These are phyloP conservation scores for Ophiocordyceps sinensis DNA, from an alignment of 2,329 filamentous ascomycete genomes.

Conservation along the genomic window DNA sequence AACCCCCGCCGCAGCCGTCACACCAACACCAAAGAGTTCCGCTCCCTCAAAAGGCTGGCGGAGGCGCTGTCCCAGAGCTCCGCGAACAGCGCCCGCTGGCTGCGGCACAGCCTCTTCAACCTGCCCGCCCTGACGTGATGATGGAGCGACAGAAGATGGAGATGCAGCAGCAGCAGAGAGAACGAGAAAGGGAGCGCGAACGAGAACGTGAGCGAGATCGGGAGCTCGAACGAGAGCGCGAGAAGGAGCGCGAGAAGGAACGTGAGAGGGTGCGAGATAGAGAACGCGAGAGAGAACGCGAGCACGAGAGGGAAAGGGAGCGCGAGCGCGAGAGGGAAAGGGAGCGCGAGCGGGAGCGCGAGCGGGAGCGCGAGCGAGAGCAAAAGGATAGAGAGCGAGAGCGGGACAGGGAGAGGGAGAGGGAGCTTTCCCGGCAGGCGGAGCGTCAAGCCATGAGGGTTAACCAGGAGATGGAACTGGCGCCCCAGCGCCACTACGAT, in stretches of 20 bases:
- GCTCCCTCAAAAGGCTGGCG: slow-evolving; percentile 23
- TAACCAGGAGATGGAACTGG: slow-evolving; percentile 36
- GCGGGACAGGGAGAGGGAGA: slow-evolving; percentile 11
- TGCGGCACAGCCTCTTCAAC: slow-evolving; percentile 19
- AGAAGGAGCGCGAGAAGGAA: not conserved
- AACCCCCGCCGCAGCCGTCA: slow-evolving; percentile 14
- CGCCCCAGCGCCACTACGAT: slow-evolving; percentile 27
- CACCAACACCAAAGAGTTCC: slow-evolving; percentile 17
- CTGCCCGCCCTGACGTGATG: slow-evolving; percentile 18
- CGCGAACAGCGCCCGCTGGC: slow-evolving; percentile 19
- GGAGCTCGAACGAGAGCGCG: not conserved
- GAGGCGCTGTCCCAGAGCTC: slow-evolving; percentile 17
- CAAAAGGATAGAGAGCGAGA: slow-evolving; percentile 6
- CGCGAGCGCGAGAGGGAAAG: slow-evolving; percentile 5
- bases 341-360: slow-evolving; percentile 8
- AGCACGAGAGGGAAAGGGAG: not conserved
- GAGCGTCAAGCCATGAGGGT: slow-evolving; percentile 20
- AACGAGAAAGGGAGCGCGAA: slow-evolving; percentile 9
- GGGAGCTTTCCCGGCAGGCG: slow-evolving; percentile 13
- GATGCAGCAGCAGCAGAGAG: slow-evolving; percentile 10
- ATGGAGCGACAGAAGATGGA: slow-evolving; percentile 18
- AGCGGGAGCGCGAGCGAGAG: slow-evolving; percentile 14
- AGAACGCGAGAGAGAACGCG: not conserved
- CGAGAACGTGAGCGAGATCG: not conserved
- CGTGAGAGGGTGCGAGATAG: not conserved